Conservation (phyloP, 2,329 filamentous ascomycete genomes). For the Cadophora gregata region DNA sequence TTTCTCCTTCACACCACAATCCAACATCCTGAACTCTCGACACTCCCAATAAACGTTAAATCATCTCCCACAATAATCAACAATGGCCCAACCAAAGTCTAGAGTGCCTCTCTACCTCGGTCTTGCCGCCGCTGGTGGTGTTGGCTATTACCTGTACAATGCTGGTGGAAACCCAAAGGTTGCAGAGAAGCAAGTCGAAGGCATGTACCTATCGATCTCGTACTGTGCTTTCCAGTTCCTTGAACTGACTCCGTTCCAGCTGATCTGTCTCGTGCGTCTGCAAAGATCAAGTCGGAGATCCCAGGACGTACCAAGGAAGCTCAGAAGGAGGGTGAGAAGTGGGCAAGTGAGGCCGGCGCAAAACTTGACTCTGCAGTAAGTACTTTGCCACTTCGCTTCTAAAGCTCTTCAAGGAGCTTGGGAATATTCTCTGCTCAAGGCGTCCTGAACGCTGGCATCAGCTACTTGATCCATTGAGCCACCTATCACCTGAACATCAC, state of each 20-base stretch:
- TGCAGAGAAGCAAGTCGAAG: slow-evolving; percentile 86
- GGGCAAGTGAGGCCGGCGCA: slow-evolving; percentile 65
- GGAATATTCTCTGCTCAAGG: background rate
- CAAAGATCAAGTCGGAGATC: slow-evolving; percentile 69
- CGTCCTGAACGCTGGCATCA: background rate
- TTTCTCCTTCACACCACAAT: slow-evolving; percentile 3
- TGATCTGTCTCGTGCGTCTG: slow-evolving; percentile 74
- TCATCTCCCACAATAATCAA: slow-evolving; percentile 22
- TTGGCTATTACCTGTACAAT: slow-evolving; percentile 90
- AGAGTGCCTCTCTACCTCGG: slow-evolving; percentile 56
- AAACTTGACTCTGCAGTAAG: slow-evolving; percentile 74
- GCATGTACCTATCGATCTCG: slow-evolving; percentile 56
- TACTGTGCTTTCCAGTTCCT: background rate
- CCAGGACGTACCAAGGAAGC: slow-evolving; percentile 66
- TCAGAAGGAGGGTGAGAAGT: slow-evolving; percentile 68
- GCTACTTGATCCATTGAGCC: background rate
- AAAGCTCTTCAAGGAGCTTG: background rate
- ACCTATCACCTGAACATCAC: slow-evolving; percentile 10
- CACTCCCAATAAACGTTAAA: slow-evolving; percentile 4
- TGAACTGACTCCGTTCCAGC: slow-evolving; percentile 57
- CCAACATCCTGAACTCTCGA: slow-evolving; percentile 8
- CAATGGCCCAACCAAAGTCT: slow-evolving; percentile 46
- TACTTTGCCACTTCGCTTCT: slow-evolving; percentile 31
- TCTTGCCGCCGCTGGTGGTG: slow-evolving; percentile 67
- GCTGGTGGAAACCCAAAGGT: slow-evolving; percentile 81